Evolutionary conservation across 257 asterid species (phyloP).

Genomic region (Solanum tacnaense): DNA sequence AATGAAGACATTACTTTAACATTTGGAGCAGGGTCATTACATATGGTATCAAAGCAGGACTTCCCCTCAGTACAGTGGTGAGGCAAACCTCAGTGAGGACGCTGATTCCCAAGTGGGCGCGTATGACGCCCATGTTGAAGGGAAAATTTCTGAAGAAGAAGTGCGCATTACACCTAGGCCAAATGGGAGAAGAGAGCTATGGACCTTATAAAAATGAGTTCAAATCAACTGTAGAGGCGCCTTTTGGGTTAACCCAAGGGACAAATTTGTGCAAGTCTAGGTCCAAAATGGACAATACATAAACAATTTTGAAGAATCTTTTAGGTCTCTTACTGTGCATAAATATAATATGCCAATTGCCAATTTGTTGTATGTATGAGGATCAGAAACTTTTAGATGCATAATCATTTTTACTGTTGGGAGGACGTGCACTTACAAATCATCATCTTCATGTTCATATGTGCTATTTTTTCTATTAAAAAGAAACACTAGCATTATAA

Average conservation of each 20-base stretch:
- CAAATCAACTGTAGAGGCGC: neutral
- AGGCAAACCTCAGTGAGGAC: neutral
- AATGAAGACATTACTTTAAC: neutral
- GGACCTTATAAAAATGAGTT: neutral
- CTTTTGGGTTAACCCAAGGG: neutral
- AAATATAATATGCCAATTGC: neutral
- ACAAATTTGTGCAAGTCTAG: neutral
- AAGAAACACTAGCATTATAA: neutral
- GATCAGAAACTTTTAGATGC: neutral
- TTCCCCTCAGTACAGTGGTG: neutral
- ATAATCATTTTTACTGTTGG: neutral
- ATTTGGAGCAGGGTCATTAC: neutral
- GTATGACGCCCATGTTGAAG: neutral
- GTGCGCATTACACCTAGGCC: neutral
- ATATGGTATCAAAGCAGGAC: neutral
- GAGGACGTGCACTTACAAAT: neutral
- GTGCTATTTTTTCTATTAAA: neutral
- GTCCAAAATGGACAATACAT: neutral
- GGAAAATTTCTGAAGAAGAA: neutral
- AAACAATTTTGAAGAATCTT: neutral
- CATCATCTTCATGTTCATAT: neutral
- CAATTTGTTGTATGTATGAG: neutral
- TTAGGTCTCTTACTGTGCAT: neutral
- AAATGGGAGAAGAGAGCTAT: neutral
- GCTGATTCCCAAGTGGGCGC: neutral